Evolutionary conservation across 2,329 filamentous ascomycete genomes (phyloP).

Genomic region (Penicillium sp.): DNA sequence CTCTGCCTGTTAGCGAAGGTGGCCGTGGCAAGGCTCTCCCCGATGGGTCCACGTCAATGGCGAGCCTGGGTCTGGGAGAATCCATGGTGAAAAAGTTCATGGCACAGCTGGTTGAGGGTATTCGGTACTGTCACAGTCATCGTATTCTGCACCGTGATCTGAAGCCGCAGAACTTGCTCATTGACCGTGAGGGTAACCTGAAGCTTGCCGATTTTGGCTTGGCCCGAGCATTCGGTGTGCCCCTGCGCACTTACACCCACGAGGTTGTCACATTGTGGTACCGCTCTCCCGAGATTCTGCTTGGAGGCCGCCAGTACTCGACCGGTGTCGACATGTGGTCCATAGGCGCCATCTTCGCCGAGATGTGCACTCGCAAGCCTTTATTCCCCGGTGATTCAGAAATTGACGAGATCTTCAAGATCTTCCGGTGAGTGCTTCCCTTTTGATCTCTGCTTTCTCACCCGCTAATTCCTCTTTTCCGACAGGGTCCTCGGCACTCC

Average conservation of each 20-base stretch:
- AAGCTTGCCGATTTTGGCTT: constrained; percentile 89
- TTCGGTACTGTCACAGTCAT: constrained; percentile 84
- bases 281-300: constrained; percentile 80
- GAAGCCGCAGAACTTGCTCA: constrained; percentile 86
- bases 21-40: constrained; percentile 80
- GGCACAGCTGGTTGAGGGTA: constrained; percentile 76
- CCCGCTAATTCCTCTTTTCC: neutral
- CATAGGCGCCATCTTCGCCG: constrained; percentile 87
- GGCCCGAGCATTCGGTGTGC: constrained; percentile 84
- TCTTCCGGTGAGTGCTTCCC: constrained; percentile 63
- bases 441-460: neutral
- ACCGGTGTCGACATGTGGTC: constrained; percentile 97
- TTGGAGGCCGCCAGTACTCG: constrained; percentile 86
- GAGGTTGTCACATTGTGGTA: constrained; percentile 96
- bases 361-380: constrained; percentile 92
- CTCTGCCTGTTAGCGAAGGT: constrained; percentile 75
- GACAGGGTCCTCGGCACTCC: constrained; percentile 74
- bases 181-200: constrained; percentile 78
- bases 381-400: constrained; percentile 89
- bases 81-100: constrained; percentile 90
- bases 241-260: constrained; percentile 85
- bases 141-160: constrained; percentile 81
- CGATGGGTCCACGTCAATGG: constrained; percentile 62
- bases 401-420: constrained; percentile 93
- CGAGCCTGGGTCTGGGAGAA: constrained; percentile 67